Conservation (phyloP, 192 early-diverging fungal species). For the Diversispora epigaea region DNA sequence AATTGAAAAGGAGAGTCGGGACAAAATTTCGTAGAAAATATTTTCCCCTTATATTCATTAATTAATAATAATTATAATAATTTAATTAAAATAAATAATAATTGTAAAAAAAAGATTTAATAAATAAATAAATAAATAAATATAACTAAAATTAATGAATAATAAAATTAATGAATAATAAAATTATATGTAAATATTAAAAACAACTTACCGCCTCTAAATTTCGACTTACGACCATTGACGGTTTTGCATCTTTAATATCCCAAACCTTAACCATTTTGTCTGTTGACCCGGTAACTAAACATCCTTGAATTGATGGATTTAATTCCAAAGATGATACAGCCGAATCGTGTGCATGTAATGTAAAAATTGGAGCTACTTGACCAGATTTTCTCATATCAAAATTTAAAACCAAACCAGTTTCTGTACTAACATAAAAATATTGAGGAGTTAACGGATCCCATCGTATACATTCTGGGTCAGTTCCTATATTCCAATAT, state of each 20-base stretch:
- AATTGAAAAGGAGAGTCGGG: slow-evolving; percentile 89
- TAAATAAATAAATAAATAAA: neutral
- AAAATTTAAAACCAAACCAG: slow-evolving; percentile 87
- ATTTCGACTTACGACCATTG: slow-evolving; percentile 84
- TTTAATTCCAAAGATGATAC: slow-evolving; percentile 87
- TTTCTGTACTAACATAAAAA: slow-evolving; percentile 85
- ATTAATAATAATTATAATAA: no score
- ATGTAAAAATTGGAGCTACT: slow-evolving; percentile 71
- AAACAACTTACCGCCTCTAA: slow-evolving; percentile 62
- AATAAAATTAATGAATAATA: slow-evolving; percentile 17
- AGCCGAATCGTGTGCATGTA: slow-evolving; percentile 92
- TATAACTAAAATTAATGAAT: slow-evolving; percentile 37
- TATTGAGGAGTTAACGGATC: slow-evolving; percentile 79
- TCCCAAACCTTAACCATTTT: slow-evolving; percentile 94
- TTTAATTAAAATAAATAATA: no score
- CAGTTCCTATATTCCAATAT: slow-evolving; percentile 69
- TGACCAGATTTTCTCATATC: slow-evolving; percentile 66
- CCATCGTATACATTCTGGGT: slow-evolving; percentile 93
- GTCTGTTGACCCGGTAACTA: slow-evolving; percentile 92
- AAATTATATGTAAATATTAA: neutral
- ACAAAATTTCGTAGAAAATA: slow-evolving; percentile 86
- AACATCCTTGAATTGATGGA: slow-evolving; percentile 68
- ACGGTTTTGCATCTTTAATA: slow-evolving; percentile 68
- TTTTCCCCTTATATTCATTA: slow-evolving; percentile 53
- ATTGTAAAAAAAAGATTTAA: neutral